Base-by-base conservation (phyloP, 805 yeast species). In the Blastobotrys attinorum region DNA sequence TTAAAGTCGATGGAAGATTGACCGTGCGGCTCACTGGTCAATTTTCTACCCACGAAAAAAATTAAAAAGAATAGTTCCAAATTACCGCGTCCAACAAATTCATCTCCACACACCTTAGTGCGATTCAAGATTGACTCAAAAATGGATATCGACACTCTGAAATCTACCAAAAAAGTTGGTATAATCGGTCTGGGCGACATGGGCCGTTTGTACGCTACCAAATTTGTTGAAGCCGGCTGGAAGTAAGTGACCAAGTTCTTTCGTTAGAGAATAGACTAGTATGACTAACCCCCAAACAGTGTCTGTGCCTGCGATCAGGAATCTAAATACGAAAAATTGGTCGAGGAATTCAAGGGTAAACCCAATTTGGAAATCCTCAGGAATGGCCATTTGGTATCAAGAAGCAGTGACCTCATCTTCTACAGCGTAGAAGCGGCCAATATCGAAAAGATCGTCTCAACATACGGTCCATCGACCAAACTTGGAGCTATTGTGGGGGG, bases 131-230 rank as follows among this genome's bases (percentile, higher is more conserved):
- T n/a, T n/a, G n/a, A n/a, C n/a, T 11, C 29, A 25, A 25, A 25
- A 7, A 25, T 25, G 29, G 11, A 20, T 5, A 17, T 39, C 10
- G 34, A 29, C 16, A 40, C 37, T 17, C 69, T 72, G 75, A 68
- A 71, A 45, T 45, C 45, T 11, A 50, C 67, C 17, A 82, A 81
- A 58, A 70, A 69, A 17, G 75, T 92, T 37, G 98, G 98, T 1
- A 83, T 92, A 50, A 89, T 92, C 47, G 98, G 98, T 2, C 73
- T 90, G 29, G 98, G 98, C 23, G 97, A 90, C 61, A 92, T 92
- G 98, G 98, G 98, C 5, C 66, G 76, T 31, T 65, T 92, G 55
- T 92, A 92, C 58, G 97, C 97, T 45, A 69, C 72, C 17, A 65
- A 81, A 43, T 81, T 92, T 55, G 70, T 85, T 22, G 71, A 73